A percentile compares a stretch with the other conserved stretches of the same genome.
Evolutionary conservation across 805 yeast species (phyloP).

Genomic region (Monosporozyma servazzii): DNA sequence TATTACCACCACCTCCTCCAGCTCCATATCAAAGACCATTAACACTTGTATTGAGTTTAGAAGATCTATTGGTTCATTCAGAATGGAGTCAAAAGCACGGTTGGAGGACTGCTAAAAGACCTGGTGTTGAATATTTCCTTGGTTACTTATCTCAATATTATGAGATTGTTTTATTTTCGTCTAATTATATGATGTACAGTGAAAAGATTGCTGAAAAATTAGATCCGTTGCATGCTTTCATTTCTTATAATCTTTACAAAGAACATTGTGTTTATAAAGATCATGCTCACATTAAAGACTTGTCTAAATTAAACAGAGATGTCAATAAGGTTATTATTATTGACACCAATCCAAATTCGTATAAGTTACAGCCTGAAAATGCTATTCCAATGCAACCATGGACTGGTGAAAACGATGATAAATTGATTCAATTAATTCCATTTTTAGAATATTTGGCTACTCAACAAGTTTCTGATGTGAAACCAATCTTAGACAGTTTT

Average conservation of each 20-base stretch:
- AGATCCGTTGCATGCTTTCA: slow-evolving; percentile 87
- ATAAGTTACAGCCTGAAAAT: slow-evolving; percentile 83
- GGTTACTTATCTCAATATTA: slow-evolving; percentile 92
- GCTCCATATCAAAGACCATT: slow-evolving; percentile 88
- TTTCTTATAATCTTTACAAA: slow-evolving; percentile 77
- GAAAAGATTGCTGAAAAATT: slow-evolving; percentile 78
- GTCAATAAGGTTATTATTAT: slow-evolving; percentile 67
- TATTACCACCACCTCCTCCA: slow-evolving; percentile 85
- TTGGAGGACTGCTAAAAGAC: slow-evolving; percentile 98
- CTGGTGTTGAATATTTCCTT: slow-evolving; percentile 93
- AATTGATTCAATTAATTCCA: slow-evolving; percentile 73
- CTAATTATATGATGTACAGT: slow-evolving; percentile 75
- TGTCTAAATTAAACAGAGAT: slow-evolving; percentile 85
- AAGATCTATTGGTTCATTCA: slow-evolving; percentile 83
- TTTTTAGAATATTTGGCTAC: slow-evolving; percentile 91
- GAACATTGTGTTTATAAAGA: slow-evolving; percentile 84
- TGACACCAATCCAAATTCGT: slow-evolving; percentile 67
- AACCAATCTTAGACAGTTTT: slow-evolving; percentile 75
- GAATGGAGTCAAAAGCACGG: slow-evolving; percentile 89
- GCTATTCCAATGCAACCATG: slow-evolving; percentile 80
- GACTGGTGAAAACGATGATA: slow-evolving; percentile 80
- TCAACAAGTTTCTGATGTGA: slow-evolving; percentile 74
- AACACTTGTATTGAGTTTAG: slow-evolving; percentile 82
- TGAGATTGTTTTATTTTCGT: slow-evolving; percentile 86
- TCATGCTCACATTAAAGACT: slow-evolving; percentile 83